phyloP scores from a whole-genome alignment of 2,329 filamentous ascomycete species.

The Furcasterigmium furcatum region DNA sequence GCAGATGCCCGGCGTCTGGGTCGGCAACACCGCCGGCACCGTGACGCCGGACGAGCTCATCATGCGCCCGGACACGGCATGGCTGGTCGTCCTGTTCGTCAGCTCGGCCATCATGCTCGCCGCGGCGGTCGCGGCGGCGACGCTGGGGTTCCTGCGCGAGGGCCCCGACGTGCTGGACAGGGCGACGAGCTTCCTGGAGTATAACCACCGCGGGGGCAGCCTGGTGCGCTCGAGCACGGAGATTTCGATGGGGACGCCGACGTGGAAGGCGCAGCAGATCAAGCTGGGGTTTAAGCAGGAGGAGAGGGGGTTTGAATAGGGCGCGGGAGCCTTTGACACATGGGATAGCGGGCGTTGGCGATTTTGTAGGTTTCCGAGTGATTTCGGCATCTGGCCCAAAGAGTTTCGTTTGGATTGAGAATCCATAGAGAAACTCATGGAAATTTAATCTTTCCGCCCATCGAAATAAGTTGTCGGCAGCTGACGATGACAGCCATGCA shows the following conservation, averaged over 20 bases:
- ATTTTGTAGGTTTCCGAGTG: too few relatives aligned
- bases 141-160: conserved; percentile 20
- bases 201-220: neutral
- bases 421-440: too few relatives aligned
- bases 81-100: neutral
- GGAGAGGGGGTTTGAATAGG: too few relatives aligned
- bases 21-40: neutral
- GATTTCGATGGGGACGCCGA: neutral
- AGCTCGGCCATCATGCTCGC: neutral
- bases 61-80: neutral
- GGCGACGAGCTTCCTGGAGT: conserved; percentile 1
- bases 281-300: too few relatives aligned
- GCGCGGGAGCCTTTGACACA: too few relatives aligned
- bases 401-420: too few relatives aligned
- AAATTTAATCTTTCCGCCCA: too few relatives aligned
- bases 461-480: too few relatives aligned
- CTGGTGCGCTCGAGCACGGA: neutral
- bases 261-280: neutral
- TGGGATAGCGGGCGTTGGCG: too few relatives aligned
- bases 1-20: neutral
- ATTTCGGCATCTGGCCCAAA: too few relatives aligned
- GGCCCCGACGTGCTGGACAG: conserved; percentile 20
- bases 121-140: neutral
- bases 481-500: too few relatives aligned
- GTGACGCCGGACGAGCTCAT: neutral